phyloP scores from a whole-genome alignment of 2,329 filamentous ascomycete species.

The Magnaporthiopsis poae region DNA sequence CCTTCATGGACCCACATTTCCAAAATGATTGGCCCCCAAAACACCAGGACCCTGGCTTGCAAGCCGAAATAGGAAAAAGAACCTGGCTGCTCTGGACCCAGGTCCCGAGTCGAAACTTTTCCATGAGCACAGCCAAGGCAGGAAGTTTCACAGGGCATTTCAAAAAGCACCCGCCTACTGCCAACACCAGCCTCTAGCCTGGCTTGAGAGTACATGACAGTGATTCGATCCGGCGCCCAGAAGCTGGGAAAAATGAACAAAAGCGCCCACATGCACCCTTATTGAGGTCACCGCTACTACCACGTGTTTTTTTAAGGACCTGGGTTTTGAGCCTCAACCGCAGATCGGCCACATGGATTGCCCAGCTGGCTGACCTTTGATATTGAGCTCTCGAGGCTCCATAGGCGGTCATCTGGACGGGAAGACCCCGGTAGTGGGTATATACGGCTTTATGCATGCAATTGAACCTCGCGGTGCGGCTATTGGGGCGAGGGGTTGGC shows the following conservation, averaged over 20 bases:
- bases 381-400: constrained; percentile 1
- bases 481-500: background rate
- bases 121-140: background rate
- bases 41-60: background rate
- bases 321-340: constrained; percentile 7
- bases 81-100: background rate
- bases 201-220: background rate
- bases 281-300: background rate
- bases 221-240: no score
- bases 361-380: background rate
- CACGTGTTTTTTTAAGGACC: background rate
- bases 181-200: background rate
- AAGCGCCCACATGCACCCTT: background rate
- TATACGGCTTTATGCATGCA: background rate
- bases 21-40: background rate
- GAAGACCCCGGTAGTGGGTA: background rate
- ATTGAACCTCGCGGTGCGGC: background rate
- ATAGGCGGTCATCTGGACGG: background rate
- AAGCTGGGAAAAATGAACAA: background rate
- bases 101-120: background rate
- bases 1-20: background rate
- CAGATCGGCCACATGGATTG: background rate
- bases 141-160: background rate
- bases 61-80: constrained; percentile 4
- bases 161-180: background rate